Conservation (phyloP, 305 asterid species). For the Solanum hybrid region DNA sequence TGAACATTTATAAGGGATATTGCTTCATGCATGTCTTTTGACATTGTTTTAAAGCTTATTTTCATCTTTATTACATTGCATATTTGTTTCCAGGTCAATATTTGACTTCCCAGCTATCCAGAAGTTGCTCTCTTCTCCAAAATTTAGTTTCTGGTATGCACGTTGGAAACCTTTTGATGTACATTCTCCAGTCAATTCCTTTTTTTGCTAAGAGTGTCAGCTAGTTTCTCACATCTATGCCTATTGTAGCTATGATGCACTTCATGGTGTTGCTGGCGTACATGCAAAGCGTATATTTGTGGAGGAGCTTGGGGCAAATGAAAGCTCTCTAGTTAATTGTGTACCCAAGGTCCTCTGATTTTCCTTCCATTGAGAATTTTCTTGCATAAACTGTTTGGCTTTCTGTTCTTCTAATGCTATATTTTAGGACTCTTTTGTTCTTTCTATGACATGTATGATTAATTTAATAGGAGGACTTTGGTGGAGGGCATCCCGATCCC, state of each 20-base stretch:
- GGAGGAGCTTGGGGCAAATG: constrained; percentile 91
- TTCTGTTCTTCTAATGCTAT: not conserved
- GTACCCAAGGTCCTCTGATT: constrained; percentile 64
- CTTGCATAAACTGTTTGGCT: not conserved
- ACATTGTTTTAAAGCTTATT: not conserved
- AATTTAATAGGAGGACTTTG: constrained; percentile 84
- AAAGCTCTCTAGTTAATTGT: constrained; percentile 77
- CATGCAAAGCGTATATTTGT: constrained; percentile 91
- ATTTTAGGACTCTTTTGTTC: not conserved
- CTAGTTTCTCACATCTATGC: constrained; percentile 8
- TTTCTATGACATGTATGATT: constrained; percentile 8
- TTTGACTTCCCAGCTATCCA: constrained; percentile 63
- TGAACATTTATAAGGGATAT: not conserved
- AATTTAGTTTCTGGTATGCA: constrained; percentile 61
- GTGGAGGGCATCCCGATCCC: constrained; percentile 99
- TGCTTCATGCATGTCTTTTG: not conserved
- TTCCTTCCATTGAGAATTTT: not conserved
- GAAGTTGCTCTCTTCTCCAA: constrained; percentile 56
- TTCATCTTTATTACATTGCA: constrained; percentile 3
- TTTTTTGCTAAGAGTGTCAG: not conserved
- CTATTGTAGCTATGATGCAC: constrained; percentile 74
- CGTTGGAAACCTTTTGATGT: not conserved
- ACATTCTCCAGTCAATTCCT: not conserved
- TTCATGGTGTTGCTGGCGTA: constrained; percentile 97
- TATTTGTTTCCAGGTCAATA: constrained; percentile 45